phyloP scores from a whole-genome alignment of 2,329 filamentous ascomycete genomes.

The Aspergillus brasiliensis region DNA sequence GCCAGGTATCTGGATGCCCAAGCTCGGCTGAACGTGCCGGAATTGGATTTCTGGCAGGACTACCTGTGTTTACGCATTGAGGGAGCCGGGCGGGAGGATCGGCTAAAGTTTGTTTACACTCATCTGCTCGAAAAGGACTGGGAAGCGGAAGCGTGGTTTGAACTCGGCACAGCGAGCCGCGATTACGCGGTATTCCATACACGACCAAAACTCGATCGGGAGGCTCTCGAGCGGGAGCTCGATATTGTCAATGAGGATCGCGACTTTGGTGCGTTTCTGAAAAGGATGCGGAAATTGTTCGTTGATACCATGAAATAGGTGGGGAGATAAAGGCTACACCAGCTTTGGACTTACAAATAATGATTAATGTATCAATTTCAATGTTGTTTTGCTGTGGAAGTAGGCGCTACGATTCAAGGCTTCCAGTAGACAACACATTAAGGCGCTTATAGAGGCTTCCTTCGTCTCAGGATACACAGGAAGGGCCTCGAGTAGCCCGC shows the following conservation, averaged over 20 bases:
- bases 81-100: conserved; percentile 79
- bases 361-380: conserved; percentile 3
- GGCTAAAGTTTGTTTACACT: conserved; percentile 85
- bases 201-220: conserved; percentile 65
- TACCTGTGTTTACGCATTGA: conserved; percentile 89
- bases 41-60: conserved; percentile 94
- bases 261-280: conserved; percentile 62
- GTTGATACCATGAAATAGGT: conserved; percentile 55
- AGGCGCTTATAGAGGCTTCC: neutral
- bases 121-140: conserved; percentile 85
- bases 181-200: conserved; percentile 85
- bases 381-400: neutral
- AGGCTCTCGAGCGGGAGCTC: conserved; percentile 57
- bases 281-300: conserved; percentile 64
- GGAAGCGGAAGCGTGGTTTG: conserved; percentile 91
- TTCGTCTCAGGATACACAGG: neutral
- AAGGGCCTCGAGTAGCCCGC: neutral
- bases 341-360: neutral
- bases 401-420: neutral
- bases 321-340: neutral
- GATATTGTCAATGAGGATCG: conserved; percentile 62
- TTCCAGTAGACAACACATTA: neutral
- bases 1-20: conserved; percentile 78
- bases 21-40: conserved; percentile 84
- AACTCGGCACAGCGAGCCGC: conserved; percentile 75